Conservation (phyloP, 306 rosid species). For the Prunus mongolica region DNA sequence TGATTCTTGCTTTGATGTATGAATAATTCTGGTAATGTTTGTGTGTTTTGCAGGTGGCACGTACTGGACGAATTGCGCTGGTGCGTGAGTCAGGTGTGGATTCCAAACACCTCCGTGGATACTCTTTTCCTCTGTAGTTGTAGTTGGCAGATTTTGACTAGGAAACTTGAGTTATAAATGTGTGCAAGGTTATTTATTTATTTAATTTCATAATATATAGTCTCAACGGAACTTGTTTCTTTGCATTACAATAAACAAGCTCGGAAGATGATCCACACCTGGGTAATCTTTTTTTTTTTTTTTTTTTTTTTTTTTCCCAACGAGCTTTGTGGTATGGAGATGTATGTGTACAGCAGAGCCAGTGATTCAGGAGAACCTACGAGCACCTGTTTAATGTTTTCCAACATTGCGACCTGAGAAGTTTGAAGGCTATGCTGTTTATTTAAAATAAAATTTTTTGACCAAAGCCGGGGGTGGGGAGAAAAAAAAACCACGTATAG, state of each 20-base stretch:
- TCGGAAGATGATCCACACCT: too few relatives aligned
- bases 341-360: too few relatives aligned
- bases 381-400: too few relatives aligned
- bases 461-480: too few relatives aligned
- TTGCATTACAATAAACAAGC: neutral
- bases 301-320: neutral
- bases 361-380: too few relatives aligned
- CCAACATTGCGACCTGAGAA: too few relatives aligned
- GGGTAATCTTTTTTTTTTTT: neutral
- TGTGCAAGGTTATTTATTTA: neutral
- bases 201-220: neutral
- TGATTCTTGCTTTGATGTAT: neutral
- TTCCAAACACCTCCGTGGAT: slow-evolving; percentile 73
- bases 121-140: slow-evolving; percentile 53
- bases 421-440: too few relatives aligned
- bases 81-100: slow-evolving; percentile 82
- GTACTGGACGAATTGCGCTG: slow-evolving; percentile 77
- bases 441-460: too few relatives aligned
- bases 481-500: too few relatives aligned
- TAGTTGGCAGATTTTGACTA: neutral
- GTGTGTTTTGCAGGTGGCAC: slow-evolving; percentile 58
- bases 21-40: neutral
- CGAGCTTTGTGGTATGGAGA: too few relatives aligned
- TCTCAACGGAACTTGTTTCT: neutral
- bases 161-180: neutral